Percentiles rank a stretch among this genome's conserved stretches.
phyloP scores from a whole-genome alignment of 2,329 filamentous ascomycete species.

The Hypoxylon sp. region DNA sequence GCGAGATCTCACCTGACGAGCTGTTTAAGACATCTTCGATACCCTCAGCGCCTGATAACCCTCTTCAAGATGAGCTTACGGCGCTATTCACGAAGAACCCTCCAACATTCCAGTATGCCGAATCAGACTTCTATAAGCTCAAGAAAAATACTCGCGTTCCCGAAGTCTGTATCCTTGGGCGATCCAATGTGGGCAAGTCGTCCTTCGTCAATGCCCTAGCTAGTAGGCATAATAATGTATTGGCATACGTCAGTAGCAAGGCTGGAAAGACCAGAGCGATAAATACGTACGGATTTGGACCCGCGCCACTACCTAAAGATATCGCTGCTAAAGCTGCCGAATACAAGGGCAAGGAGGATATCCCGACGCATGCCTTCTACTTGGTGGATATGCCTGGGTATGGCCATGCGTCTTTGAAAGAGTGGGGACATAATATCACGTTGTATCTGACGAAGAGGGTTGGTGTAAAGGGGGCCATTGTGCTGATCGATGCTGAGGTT shows the following conservation, averaged over 20 bases:
- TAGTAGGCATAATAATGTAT: constrained; percentile 63
- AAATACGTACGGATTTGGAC: constrained; percentile 69
- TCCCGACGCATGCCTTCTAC: constrained; percentile 62
- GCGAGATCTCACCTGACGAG: constrained; percentile 50
- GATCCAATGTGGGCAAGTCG: constrained; percentile 91
- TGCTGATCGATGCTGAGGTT: constrained; percentile 68
- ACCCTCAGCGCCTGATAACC: constrained; percentile 37
- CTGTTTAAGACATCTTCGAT: constrained; percentile 51
- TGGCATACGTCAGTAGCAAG: constrained; percentile 64
- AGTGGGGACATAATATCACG: constrained; percentile 67
- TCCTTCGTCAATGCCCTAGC: constrained; percentile 87
- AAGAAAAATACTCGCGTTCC: constrained; percentile 65
- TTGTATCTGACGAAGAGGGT: constrained; percentile 64
- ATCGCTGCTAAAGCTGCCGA: constrained; percentile 43
- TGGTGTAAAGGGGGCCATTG: constrained; percentile 64
- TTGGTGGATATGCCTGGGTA: constrained; percentile 67
- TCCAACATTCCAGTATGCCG: constrained; percentile 47
- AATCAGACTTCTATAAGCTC: constrained; percentile 60
- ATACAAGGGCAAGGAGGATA: constrained; percentile 53
- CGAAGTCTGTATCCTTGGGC: constrained; percentile 82
- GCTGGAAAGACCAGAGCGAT: constrained; percentile 68
- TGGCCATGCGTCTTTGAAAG: constrained; percentile 60
- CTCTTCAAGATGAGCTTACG: constrained; percentile 45
- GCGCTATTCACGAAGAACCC: constrained; percentile 48
- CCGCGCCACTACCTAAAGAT: constrained; percentile 48